These are phyloP conservation scores for Picochlorum sp. DNA, from an alignment of 139 green algal genomes.

Conservation along the genomic window DNA sequence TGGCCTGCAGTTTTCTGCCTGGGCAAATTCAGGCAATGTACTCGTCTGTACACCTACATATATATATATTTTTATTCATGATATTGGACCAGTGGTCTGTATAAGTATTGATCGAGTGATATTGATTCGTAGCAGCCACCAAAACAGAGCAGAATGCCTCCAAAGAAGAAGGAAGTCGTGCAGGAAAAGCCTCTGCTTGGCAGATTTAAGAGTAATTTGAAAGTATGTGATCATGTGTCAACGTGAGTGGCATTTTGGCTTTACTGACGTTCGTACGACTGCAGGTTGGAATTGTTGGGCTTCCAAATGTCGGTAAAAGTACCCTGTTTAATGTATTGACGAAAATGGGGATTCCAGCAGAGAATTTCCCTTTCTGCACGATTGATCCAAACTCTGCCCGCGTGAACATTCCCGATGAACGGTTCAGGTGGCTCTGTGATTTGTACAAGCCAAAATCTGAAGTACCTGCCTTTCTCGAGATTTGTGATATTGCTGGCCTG, in stretches of 20 bases:
- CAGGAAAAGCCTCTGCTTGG: constrained; percentile 84
- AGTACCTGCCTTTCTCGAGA: constrained; percentile 85
- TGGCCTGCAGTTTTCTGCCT: no score
- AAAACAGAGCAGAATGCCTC: constrained; percentile 22
- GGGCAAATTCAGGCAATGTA: no score
- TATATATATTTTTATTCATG: no score
- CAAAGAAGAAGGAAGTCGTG: constrained; percentile 54
- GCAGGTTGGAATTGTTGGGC: constrained; percentile 87
- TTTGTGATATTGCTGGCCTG: constrained; percentile 95
- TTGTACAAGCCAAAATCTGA: constrained; percentile 54
- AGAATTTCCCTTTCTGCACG: constrained; percentile 97
- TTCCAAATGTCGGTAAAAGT: constrained; percentile 95
- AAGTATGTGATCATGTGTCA: constrained; percentile 37
- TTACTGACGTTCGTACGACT: background rate
- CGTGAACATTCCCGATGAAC: constrained; percentile 92
- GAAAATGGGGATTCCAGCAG: constrained; percentile 76
- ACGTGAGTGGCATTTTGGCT: background rate
- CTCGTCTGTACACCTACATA: no score
- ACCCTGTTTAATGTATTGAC: constrained; percentile 89
- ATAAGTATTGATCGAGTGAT: background rate
- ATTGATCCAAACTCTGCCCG: constrained; percentile 87
- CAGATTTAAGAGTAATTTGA: constrained; percentile 85
- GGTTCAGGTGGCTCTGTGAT: constrained; percentile 85
- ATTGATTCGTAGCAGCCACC: background rate
- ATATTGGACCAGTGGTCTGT: no score